phyloP scores from a whole-genome alignment of 202 grass and related monocot species.

The Carex arenaria region DNA sequence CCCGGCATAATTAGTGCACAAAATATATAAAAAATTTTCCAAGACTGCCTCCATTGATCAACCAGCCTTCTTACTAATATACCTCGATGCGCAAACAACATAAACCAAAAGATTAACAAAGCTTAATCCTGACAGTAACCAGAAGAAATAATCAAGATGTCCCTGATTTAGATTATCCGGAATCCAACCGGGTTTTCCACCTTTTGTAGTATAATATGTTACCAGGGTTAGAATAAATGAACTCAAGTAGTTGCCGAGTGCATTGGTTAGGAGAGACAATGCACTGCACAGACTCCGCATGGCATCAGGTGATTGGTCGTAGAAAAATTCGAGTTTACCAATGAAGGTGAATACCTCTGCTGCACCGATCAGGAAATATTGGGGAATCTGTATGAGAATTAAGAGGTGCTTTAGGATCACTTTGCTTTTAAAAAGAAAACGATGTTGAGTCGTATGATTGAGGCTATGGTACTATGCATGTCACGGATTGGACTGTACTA shows the following conservation, averaged over 20 bases:
- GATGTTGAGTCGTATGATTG: background rate
- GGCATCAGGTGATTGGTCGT: slow-evolving; percentile 74
- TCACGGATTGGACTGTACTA: too few relatives aligned
- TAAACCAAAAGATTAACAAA: slow-evolving; percentile 63
- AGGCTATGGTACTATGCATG: too few relatives aligned
- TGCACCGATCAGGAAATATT: slow-evolving; percentile 68
- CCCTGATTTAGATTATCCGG: slow-evolving; percentile 84
- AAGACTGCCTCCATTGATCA: slow-evolving; percentile 19
- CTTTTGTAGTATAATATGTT: slow-evolving; percentile 54
- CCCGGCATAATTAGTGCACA: too few relatives aligned
- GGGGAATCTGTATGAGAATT: slow-evolving; percentile 37
- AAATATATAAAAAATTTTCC: too few relatives aligned
- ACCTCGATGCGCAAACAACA: slow-evolving; percentile 45
- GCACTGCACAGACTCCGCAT: slow-evolving; percentile 86
- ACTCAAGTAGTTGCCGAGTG: slow-evolving; percentile 67
- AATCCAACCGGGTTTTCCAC: slow-evolving; percentile 67
- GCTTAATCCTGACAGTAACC: slow-evolving; percentile 71
- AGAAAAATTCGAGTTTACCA: slow-evolving; percentile 73
- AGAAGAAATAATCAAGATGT: slow-evolving; percentile 82
- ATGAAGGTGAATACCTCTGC: slow-evolving; percentile 84
- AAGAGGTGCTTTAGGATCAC: background rate
- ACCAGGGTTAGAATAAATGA: slow-evolving; percentile 70
- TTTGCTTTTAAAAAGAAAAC: background rate
- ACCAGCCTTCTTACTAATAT: slow-evolving; percentile 68
- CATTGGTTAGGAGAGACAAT: slow-evolving; percentile 56